These are phyloP conservation scores for Ilex asprella DNA, from an alignment of 257 asterid genomes.

Conservation along the genomic window DNA sequence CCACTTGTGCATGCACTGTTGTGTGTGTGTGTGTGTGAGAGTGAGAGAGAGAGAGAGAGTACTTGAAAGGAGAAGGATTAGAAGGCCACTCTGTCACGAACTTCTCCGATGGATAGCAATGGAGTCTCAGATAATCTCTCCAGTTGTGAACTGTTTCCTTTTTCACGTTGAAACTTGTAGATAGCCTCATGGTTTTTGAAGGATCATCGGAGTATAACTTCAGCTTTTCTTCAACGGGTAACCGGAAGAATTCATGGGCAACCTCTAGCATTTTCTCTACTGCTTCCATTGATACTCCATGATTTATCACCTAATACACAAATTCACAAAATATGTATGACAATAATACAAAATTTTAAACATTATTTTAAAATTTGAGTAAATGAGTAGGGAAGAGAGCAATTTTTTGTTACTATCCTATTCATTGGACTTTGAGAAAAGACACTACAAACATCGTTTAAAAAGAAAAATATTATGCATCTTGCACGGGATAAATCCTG, in stretches of 20 bases:
- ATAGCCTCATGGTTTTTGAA: conserved; percentile 56
- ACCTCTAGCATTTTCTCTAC: conserved; percentile 52
- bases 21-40: too few relatives aligned
- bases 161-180: conserved; percentile 65
- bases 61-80: conserved; percentile 76
- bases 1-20: too few relatives aligned
- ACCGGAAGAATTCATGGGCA: conserved; percentile 44
- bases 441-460: too few relatives aligned
- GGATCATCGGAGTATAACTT: conserved; percentile 80
- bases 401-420: too few relatives aligned
- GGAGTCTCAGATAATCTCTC: conserved; percentile 94
- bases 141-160: conserved; percentile 82
- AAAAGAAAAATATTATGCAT: too few relatives aligned
- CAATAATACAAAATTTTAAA: too few relatives aligned
- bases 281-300: conserved; percentile 45
- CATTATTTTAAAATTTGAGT: too few relatives aligned
- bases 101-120: conserved; percentile 71
- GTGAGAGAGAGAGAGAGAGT: conserved; percentile 3
- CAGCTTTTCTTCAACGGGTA: conserved; percentile 74
- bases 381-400: too few relatives aligned
- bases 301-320: conserved; percentile 56
- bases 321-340: neutral
- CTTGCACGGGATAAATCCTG: too few relatives aligned
- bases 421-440: too few relatives aligned
- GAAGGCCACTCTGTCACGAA: conserved; percentile 74